Evolutionary conservation across 2,329 filamentous ascomycete species (phyloP).

Genomic region (Aciculosporium take): DNA sequence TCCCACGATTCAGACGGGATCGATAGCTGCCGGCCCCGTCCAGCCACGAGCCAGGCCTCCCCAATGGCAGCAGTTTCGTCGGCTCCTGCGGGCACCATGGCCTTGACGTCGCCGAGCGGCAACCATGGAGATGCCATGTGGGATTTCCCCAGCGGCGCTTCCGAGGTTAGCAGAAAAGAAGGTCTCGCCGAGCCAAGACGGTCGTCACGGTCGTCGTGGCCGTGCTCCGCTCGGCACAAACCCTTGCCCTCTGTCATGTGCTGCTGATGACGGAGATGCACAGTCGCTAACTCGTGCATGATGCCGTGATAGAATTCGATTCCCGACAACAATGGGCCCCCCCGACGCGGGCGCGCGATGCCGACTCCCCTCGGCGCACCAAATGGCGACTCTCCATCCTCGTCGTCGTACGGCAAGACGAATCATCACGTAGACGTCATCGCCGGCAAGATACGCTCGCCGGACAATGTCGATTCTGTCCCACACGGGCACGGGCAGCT

Average conservation of each 20-base stretch:
- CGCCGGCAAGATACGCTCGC: conserved; percentile 23
- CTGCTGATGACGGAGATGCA: not conserved
- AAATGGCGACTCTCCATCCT: conserved; percentile 14
- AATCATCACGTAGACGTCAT: conserved; percentile 13
- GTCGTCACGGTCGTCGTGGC: not conserved
- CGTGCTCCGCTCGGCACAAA: not conserved
- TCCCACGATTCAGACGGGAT: conserved; percentile 10
- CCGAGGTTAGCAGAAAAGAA: conserved; percentile 23
- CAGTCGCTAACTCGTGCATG: not conserved
- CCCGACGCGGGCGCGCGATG: conserved; percentile 7
- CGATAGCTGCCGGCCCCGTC: conserved; percentile 16
- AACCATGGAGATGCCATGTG: conserved; percentile 35
- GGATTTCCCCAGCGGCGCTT: conserved; percentile 21
- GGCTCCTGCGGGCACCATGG: conserved; percentile 31
- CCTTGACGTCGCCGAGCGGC: conserved; percentile 34
- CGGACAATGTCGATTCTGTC: conserved; percentile 17
- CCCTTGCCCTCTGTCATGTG: not conserved
- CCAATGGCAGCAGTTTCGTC: conserved; percentile 41
- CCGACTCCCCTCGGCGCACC: conserved; percentile 9
- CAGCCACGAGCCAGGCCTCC: conserved; percentile 9
- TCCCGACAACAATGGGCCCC: conserved; percentile 6
- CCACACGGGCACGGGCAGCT: conserved; percentile 13
- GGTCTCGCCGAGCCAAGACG: not conserved
- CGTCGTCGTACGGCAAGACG: conserved; percentile 10
- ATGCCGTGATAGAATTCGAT: conserved; percentile 5